A percentile compares a stretch with the other conserved stretches of the same genome.
Conservation (phyloP, 73 alveolate genomes). For the Tetrahymena malaccensis region DNA sequence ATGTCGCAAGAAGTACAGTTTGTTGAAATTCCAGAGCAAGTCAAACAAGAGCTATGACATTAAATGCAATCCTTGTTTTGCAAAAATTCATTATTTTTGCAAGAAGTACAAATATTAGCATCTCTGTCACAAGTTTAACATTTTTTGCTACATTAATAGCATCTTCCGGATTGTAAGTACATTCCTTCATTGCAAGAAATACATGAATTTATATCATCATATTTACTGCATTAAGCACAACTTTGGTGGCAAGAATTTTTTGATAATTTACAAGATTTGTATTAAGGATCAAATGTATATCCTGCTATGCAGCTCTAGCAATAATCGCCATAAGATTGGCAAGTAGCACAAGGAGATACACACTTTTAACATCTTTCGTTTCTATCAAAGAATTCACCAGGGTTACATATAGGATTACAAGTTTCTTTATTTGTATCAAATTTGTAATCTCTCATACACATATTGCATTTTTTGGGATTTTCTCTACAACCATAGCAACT, state of each 20-base stretch:
- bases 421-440: background rate
- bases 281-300: background rate
- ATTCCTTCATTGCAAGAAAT: background rate
- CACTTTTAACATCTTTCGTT: background rate
- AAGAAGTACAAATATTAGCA: background rate
- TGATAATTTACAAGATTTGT: background rate
- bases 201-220: background rate
- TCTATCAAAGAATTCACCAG: background rate
- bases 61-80: background rate
- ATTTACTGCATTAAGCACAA: background rate
- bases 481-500: background rate
- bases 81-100: background rate
- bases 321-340: background rate
- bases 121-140: background rate
- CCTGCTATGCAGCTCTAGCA: background rate
- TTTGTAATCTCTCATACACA: background rate
- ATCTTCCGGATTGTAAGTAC: background rate
- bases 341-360: background rate
- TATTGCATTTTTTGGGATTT: background rate
- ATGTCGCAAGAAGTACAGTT: background rate
- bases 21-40: background rate
- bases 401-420: background rate
- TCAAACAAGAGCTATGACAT: background rate
- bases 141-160: background rate
- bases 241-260: background rate